A percentile compares a stretch with the other conserved stretches of the same genome.
phyloP scores from a whole-genome alignment of 1,284 basidiomycete genomes.

The Cutaneotrichosporon spelunceum region DNA sequence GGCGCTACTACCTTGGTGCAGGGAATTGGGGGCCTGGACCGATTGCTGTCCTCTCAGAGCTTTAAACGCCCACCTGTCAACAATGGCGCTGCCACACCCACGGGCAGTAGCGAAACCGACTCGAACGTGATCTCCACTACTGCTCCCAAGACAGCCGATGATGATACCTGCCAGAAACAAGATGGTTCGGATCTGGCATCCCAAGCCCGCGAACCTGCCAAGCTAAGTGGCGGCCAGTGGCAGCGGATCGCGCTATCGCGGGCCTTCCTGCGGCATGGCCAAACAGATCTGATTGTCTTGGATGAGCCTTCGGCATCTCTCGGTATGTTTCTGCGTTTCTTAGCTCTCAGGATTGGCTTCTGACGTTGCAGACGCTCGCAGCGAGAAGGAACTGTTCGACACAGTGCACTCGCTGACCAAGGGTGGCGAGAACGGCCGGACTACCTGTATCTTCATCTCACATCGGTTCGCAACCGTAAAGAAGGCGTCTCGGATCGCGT shows the following conservation, averaged over 20 bases:
- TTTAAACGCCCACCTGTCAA: no score
- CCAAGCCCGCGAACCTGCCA: not conserved
- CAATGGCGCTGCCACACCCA: not conserved
- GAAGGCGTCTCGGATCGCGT: slow-evolving; percentile 59
- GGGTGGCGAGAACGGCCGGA: slow-evolving; percentile 28
- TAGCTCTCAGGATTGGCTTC: not conserved
- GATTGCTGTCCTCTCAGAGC: slow-evolving; percentile 12
- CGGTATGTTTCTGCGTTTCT: not conserved
- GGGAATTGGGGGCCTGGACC: slow-evolving; percentile 27
- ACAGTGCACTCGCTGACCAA: slow-evolving; percentile 33
- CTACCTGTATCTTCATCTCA: slow-evolving; percentile 77
- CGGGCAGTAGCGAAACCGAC: not conserved
- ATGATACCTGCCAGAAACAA: not conserved
- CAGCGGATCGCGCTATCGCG: slow-evolving; percentile 76
- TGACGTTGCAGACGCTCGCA: slow-evolving; percentile 60
- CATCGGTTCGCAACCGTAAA: slow-evolving; percentile 59
- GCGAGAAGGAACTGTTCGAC: slow-evolving; percentile 68
- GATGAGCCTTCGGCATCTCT: slow-evolving; percentile 57
- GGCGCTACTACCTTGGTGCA: slow-evolving; percentile 56
- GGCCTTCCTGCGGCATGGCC: slow-evolving; percentile 65
- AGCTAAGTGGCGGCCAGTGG: slow-evolving; percentile 59
- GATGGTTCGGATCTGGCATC: not conserved
- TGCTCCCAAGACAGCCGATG: not conserved
- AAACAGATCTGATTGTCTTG: slow-evolving; percentile 61
- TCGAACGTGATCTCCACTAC: not conserved